Conservation (phyloP, 345 rosid genomes). For the Populus pruinosa region DNA sequence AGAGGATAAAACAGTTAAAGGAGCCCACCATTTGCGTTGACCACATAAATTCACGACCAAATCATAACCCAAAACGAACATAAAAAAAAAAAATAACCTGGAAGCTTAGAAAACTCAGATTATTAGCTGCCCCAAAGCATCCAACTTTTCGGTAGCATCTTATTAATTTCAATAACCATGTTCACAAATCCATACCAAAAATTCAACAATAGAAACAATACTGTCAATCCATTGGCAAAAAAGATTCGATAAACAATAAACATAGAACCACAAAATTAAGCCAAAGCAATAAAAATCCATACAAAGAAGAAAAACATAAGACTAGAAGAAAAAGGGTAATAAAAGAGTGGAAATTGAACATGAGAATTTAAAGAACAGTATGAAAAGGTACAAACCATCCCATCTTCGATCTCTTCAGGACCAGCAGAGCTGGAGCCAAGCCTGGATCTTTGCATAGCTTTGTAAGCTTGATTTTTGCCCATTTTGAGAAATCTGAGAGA, state of each 20-base stretch:
- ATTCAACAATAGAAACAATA: neutral
- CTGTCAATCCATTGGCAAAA: neutral
- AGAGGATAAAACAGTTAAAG: neutral
- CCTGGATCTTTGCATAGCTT: slow-evolving; percentile 96
- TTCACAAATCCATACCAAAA: neutral
- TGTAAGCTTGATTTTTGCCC: slow-evolving; percentile 99
- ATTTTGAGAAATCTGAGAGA: slow-evolving; percentile 35
- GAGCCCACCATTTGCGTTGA: neutral
- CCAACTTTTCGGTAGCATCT: neutral
- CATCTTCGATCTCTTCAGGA: slow-evolving; percentile 90
- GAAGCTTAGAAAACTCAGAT: neutral
- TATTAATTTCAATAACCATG: neutral
- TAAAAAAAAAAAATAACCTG: neutral
- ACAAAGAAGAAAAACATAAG: neutral
- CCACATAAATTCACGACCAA: neutral
- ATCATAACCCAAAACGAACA: neutral
- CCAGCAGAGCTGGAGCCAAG: slow-evolving; percentile 78
- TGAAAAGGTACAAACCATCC: slow-evolving; percentile 98
- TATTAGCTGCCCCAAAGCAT: neutral
- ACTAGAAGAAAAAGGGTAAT: neutral
- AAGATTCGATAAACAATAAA: neutral
- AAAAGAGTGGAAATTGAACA: neutral
- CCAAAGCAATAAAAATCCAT: neutral
- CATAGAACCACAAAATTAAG: too few species aligned
- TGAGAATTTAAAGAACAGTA: slow-evolving; percentile 20